Conservation (phyloP, 2,329 filamentous ascomycete genomes). For the Penicillium sp. region DNA sequence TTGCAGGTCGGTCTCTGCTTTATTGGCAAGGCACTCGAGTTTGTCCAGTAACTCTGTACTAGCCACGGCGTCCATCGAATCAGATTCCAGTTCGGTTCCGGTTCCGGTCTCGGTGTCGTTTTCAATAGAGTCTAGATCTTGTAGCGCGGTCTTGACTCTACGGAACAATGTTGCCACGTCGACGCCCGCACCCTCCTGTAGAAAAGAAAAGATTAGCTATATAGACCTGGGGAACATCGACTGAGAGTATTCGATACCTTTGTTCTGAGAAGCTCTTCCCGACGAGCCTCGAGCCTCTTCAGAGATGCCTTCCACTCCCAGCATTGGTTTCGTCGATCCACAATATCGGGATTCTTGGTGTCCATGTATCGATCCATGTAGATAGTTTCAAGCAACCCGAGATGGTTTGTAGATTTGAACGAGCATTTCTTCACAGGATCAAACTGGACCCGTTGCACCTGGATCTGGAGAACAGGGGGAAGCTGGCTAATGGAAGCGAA, state of each 20-base stretch:
- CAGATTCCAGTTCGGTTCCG: constrained; percentile 21
- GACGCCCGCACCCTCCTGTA: constrained; percentile 20
- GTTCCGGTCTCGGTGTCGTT: constrained; percentile 17
- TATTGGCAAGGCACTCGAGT: constrained; percentile 40
- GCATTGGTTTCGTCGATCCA: constrained; percentile 56
- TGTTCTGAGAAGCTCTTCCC: constrained; percentile 36
- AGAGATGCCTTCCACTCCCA: constrained; percentile 67
- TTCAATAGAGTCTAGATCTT: constrained; percentile 35
- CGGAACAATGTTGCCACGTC: constrained; percentile 28
- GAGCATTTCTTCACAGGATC: constrained; percentile 52
- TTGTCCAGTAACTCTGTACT: constrained; percentile 34
- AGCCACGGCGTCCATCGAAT: constrained; percentile 34
- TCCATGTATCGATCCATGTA: constrained; percentile 83
- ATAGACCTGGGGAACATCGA: neutral
- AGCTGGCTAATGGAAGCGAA: constrained; percentile 67
- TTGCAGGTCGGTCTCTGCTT: constrained; percentile 42
- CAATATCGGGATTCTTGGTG: constrained; percentile 51
- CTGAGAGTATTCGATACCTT: constrained; percentile 17
- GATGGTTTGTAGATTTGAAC: constrained; percentile 66
- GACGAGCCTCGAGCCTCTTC: constrained; percentile 45
- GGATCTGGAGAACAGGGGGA: constrained; percentile 78
- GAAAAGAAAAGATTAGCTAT: neutral
- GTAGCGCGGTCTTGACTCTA: constrained; percentile 37
- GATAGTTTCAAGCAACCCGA: constrained; percentile 70
- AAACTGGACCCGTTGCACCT: constrained; percentile 73